Evolutionary conservation across 192 early-diverging fungal genomes (phyloP).

Genomic region (Backusella tuberculispora): DNA sequence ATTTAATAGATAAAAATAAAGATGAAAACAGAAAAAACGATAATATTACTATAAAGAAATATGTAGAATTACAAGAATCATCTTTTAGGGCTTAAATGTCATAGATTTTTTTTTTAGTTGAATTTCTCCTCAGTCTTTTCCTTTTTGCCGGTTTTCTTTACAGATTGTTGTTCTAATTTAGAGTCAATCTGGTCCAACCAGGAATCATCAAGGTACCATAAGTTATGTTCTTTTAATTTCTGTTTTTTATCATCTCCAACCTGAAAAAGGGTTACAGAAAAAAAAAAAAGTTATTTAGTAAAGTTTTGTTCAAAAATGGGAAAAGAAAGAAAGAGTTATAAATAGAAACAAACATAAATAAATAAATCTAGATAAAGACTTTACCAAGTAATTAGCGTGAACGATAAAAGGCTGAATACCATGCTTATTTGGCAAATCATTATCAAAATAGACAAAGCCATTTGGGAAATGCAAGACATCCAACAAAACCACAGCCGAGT

Average conservation of each 20-base stretch:
- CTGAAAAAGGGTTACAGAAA: neutral
- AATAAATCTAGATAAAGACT: neutral
- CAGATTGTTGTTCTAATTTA: constrained; percentile 10
- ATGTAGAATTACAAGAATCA: constrained; percentile 6
- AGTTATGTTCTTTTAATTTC: constrained; percentile 16
- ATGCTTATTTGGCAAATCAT: constrained; percentile 14
- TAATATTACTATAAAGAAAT: neutral
- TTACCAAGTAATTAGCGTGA: constrained; percentile 38
- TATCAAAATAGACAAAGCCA: constrained; percentile 25
- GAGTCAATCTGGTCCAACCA: constrained; percentile 20
- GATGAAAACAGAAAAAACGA: neutral
- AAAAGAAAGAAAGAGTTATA: neutral
- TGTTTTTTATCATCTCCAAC: constrained; percentile 29
- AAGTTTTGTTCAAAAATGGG: neutral
- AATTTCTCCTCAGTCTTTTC: neutral
- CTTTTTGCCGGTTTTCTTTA: constrained; percentile 1
- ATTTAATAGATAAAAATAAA: constrained; percentile 5
- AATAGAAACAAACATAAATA: neutral
- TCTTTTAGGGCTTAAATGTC: neutral
- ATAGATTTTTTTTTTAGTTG: neutral
- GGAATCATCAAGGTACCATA: constrained; percentile 25
- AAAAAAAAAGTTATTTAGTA: neutral
- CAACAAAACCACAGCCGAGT: constrained; percentile 17
- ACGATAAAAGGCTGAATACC: constrained; percentile 32
- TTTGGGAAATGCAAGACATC: constrained; percentile 38